Evolutionary conservation across 164 flowering plant species (phyloP), one percentile per base, ranked within the genome.

Genomic region (Magnolia officinalis): DNA sequence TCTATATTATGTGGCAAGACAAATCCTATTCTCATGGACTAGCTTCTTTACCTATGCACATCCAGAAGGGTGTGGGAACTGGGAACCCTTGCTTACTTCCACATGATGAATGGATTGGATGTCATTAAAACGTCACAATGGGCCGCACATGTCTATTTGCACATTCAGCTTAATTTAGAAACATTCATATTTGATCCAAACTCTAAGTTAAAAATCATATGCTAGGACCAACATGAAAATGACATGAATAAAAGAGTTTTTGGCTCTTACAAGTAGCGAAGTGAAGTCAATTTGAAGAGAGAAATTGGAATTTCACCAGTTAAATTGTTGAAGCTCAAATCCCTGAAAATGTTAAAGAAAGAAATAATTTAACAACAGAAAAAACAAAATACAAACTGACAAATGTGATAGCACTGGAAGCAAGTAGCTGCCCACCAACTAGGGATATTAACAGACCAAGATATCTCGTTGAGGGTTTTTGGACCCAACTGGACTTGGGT

Each of bases 261-360:
- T 19, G n/a, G 24, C 21, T 4, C 79, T 65, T 72, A 77, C 79
- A 77, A 77, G 55, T 11, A n/a, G 58, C 52, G 3, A 55, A 77
- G 79, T 2, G 66, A 72, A 50, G 55, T 72, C 75, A 55, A 45
- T 72, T 72, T 77, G 71, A 77, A 72, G 52, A 77, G 64, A 51
- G 79, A 51, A 21, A 23, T 31, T 51, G 76, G 75, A 66, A 77
- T 26, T 21, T 29, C 71, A 24, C 79, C 79, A 52, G 76, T 72
- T 64, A 77, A 66, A 26, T 55, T 72, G 71, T 77, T 77, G 79
- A 77, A 77, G 74, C 79, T 77, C 64, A 77, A 67, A 77, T 77
- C 79, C 72, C 79, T 77, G 51, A 21, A 51, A 18, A n/a, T 26
- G 21, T 37, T 11, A 29, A 58, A 63, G 45, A 3, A 68, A 50